Base-by-base conservation (phyloP, 345 rosid species). In the Linum trigynum region DNA sequence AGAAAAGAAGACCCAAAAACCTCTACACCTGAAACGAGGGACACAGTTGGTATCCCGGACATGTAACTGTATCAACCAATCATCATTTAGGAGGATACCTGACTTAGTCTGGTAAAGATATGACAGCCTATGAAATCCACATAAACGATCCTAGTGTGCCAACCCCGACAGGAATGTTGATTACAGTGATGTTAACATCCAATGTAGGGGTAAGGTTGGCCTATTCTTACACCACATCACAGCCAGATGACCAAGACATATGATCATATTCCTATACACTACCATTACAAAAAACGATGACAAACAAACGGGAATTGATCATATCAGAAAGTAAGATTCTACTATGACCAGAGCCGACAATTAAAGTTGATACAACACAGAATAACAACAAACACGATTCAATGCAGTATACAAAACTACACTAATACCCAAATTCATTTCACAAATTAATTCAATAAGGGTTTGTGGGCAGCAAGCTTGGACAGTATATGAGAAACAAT, bases 21-120 rank as follows among this genome's bases (percentile, higher is more conserved):
- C 77, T 66, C 5, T 40, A 74, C 79, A 77, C 79, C 88, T 75
- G 90, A 72, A 87, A 87, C 85, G 86, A 87, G 36, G 80, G 69
- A 68, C 67, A 55, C 77, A 14, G 2, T 73, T 65, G 2, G 51
- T 69, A 78, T 81, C 50, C 89, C 96, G 83, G 89, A 81, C 89
- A 39, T 35, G 85, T 84, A 89, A 85, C 88, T 71, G 82, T 74
- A 86, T 81, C 86, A 71, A 71, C 88, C 81, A 65, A 15, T 55
- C 2, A 23, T 23, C 32, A 50, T 63, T 70, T 66, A 43, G 69
- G 80, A 66, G 69, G 77, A 83, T 68, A 84, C 90, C 62, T 86
- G 89, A 86, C 92, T 81, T 66, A 80, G 84, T 66, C 86, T 81
- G 90, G 85, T 32, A 2, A 56, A 7, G 50, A 36, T 42, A 4